Conservation (phyloP, 1,139 yeast species). For the Pichia kudriavzevii region DNA sequence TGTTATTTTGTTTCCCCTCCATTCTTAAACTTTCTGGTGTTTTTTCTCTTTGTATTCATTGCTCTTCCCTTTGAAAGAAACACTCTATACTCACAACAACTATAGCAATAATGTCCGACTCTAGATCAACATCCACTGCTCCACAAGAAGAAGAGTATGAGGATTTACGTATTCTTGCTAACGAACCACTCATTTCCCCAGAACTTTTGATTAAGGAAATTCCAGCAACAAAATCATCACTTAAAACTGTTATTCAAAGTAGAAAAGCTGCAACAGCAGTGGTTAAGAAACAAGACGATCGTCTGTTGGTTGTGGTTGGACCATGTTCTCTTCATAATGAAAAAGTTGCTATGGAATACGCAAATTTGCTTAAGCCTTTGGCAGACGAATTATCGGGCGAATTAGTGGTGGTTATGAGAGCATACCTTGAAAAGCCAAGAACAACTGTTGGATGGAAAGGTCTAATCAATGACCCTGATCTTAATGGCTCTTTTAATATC, state of each 20-base stretch:
- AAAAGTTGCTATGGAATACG: slow-evolving; percentile 83
- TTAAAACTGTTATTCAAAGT: slow-evolving; percentile 66
- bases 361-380: slow-evolving; percentile 55
- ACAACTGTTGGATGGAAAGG: slow-evolving; percentile 99
- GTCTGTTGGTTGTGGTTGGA: slow-evolving; percentile 76
- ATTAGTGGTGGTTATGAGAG: slow-evolving; percentile 86
- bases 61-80: no score
- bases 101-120: slow-evolving; percentile 8
- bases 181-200: slow-evolving; percentile 88
- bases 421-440: slow-evolving; percentile 96
- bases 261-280: slow-evolving; percentile 70
- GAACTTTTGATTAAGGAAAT: slow-evolving; percentile 75
- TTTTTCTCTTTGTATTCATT: neutral
- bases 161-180: slow-evolving; percentile 82
- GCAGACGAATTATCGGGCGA: slow-evolving; percentile 68
- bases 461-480: slow-evolving; percentile 91
- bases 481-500: slow-evolving; percentile 86
- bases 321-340: slow-evolving; percentile 97
- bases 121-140: slow-evolving; percentile 27
- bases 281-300: slow-evolving; percentile 63
- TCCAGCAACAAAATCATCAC: slow-evolving; percentile 54
- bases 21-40: neutral
- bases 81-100: no score
- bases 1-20: neutral
- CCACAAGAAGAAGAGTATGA: slow-evolving; percentile 71